phyloP scores from a whole-genome alignment of 331 rosid species.

The Telfairia occidentalis region DNA sequence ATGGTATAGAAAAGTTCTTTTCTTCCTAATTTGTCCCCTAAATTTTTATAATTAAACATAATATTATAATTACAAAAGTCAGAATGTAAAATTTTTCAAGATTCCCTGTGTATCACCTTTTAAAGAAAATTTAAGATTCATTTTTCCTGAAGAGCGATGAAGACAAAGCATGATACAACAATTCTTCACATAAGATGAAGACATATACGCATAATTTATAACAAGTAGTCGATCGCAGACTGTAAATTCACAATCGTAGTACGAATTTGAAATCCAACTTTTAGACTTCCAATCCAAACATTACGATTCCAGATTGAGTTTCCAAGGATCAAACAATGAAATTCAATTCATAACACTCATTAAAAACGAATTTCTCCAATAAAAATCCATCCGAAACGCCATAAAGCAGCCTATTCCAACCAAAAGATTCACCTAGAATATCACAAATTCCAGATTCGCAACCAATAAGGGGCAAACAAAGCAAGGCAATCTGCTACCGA shows the following conservation, averaged over 20 bases:
- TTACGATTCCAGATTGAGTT: neutral
- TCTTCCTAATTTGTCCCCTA: too few relatives aligned
- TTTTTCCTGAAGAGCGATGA: neutral
- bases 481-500: neutral
- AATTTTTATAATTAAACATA: too few relatives aligned
- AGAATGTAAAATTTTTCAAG: too few relatives aligned
- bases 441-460: neutral
- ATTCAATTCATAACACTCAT: neutral
- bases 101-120: too few relatives aligned
- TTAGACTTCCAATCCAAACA: neutral
- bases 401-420: neutral
- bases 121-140: neutral
- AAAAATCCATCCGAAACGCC: neutral
- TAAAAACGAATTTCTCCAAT: neutral
- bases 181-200: neutral
- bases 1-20: too few relatives aligned
- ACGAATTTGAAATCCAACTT: neutral
- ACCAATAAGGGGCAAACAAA: neutral
- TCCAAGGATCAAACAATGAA: neutral
- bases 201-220: neutral
- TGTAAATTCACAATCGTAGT: neutral
- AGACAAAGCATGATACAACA: neutral
- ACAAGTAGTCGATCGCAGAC: neutral
- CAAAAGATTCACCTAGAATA: neutral
- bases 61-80: too few relatives aligned